Evolutionary conservation across 306 rosid species (phyloP), one percentile per base, ranked within the genome.

Genomic region (Prinsepia uniflora): DNA sequence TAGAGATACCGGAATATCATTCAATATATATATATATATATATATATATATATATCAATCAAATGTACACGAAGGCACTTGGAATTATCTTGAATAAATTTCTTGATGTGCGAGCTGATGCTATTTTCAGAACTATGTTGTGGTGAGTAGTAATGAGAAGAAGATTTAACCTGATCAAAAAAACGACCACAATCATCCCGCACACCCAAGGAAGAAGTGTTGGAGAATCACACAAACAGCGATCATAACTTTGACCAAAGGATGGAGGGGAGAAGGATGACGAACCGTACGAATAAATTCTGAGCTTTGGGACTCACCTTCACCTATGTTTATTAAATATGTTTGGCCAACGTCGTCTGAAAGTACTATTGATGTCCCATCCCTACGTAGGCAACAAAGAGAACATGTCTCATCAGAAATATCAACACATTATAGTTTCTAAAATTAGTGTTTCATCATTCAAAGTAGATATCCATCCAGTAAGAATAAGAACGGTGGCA

Each of bases 291-390:
- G 24, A 47, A 49, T 39, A 45, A 50, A 34, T 48, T 58, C 62
- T 42, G 41, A 55, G 58, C 87, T 89, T 58, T 91, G 92, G 65
- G 92, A 85, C 77, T 91, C 97, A 44, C 97, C 96, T 82, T 89
- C 87, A 70, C 97, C 97, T 4, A 96, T 91, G 82, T 82, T 91
- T 48, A 91, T 82, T 68, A 89, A 79, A 84, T 91, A 91, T 81
- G 89, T 85, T 76, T 89, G 97, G 65, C 97, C 97, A 76, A 85
- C 96, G 65, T 91, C 97, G 72, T 91, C 97, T 39, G 97, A 91
- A 70, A 91, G 89, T 60, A 91, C 89, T 71, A 91, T 89, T 63
- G 97, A 91, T 50, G 96, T 91, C 74, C 97, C 97, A 81, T 91
- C 97, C 89, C 97, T 91, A 70, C 20, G 52, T 48, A n/a, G n/a